Base-by-base conservation (phyloP, 306 rosid genomes). In the Prunus persica region DNA sequence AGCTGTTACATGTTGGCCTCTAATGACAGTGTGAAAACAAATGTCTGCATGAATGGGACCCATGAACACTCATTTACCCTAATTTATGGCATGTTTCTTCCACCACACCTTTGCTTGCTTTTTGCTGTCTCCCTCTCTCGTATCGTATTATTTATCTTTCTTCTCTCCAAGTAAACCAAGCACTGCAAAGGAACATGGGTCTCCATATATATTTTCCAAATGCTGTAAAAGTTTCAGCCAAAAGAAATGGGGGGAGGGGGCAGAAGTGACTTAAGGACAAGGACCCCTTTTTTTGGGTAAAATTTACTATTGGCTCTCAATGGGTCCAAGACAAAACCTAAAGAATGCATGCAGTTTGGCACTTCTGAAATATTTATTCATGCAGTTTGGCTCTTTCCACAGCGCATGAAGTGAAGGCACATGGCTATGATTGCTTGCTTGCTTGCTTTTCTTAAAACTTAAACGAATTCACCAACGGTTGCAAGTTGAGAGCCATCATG, bases 11-110 rank as follows among this genome's bases (percentile, higher is more conserved):
- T 5, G 65, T 56, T 20, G 62, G 14, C 28, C 62, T 56, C 28
- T 11, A 56, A 20, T 27, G 41, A 11, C 24, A 22, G 15, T 72
- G 56, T 72, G 67, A 58, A 43, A 38, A 41, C 76, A 71, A 38
- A 69, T 51, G 47, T 16, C 65, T 55, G 7, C 51, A 20, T 16
- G 43, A 12, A 30, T 54, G 25, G 67, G 67, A n/a, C 11, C 56
- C 76, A 24, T 20, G 34, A 15, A 72, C 67, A 9, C 75, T 13
- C 52, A 72, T 32, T 57, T 67, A 28, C 77, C 76, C 28, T 57
- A 43, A 27, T 45, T 60, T 27, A 61, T 43, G 46, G 13, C 56
- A 73, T 45, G 58, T 73, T 73, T 73, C 77, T 38, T 38, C 43
- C 43, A 38, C 9, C 43, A 6, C 69, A 6, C 58, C 46, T 16